These are phyloP conservation scores for Neofusicoccum sp. DNA, from an alignment of 2,329 filamentous ascomycete genomes.

Conservation along the genomic window DNA sequence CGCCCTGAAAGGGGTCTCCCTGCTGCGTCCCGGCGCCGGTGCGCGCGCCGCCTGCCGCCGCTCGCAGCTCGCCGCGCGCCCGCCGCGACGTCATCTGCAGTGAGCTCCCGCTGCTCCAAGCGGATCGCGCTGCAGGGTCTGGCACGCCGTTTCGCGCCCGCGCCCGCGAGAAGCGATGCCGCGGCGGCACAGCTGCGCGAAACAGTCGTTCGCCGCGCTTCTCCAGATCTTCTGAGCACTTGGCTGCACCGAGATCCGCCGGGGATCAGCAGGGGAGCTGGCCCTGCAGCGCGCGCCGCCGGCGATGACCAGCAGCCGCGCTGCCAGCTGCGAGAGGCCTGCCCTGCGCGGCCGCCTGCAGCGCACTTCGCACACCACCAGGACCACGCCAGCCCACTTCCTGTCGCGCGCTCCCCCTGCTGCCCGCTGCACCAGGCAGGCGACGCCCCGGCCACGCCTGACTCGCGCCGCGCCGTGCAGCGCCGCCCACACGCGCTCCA, in stretches of 20 bases:
- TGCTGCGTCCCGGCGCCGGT: not conserved
- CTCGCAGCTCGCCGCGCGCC: not conserved
- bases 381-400: not conserved
- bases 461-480: not conserved
- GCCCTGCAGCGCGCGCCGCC: not conserved
- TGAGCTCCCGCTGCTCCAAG: not conserved
- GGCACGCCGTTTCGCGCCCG: not conserved
- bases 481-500: not conserved
- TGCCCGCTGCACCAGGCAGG: not conserved
- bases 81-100: not conserved
- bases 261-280: constrained; percentile 9
- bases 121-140: not conserved
- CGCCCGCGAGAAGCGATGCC: not conserved
- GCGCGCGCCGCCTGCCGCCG: not conserved
- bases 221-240: constrained; percentile 1
- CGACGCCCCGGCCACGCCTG: not conserved
- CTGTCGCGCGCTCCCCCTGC: not conserved
- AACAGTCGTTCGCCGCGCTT: not conserved
- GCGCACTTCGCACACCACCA: not conserved
- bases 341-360: not conserved
- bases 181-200: not conserved
- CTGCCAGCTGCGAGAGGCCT: not conserved
- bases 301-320: not conserved
- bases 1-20: constrained; percentile 1
- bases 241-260: constrained; percentile 4